Evolutionary conservation across 129 eudicot species (phyloP).

Genomic region (Flaveria trinervia): DNA sequence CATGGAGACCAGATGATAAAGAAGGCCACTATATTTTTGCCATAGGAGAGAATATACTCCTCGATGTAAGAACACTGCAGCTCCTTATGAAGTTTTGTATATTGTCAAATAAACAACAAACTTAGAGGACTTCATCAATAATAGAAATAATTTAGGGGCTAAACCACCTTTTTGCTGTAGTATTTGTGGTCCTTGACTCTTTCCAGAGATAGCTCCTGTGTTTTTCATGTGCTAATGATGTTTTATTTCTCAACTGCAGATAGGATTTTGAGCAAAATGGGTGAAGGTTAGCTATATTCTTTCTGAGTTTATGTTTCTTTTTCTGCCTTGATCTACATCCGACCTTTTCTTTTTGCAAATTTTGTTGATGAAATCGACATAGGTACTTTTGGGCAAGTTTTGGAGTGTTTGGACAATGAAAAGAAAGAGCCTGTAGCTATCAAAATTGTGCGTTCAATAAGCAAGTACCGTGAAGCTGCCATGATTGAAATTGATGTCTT

Average conservation of each 20-base stretch:
- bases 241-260: constrained; percentile 50
- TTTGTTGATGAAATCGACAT: constrained; percentile 20
- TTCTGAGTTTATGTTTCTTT: not conserved
- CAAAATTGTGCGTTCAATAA: constrained; percentile 80
- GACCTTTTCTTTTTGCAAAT: not conserved
- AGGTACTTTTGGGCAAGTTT: constrained; percentile 87
- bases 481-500: constrained; percentile 84
- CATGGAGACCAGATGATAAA: constrained; percentile 86
- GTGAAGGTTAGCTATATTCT: constrained; percentile 69
- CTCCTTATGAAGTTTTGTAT: not conserved
- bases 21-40: constrained; percentile 79
- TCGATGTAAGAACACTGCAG: constrained; percentile 56
- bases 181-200: not conserved
- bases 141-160: not conserved
- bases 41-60: constrained; percentile 76
- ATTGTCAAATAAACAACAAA: not conserved
- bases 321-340: not conserved
- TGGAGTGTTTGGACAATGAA: constrained; percentile 84
- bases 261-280: constrained; percentile 84
- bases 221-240: not conserved
- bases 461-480: constrained; percentile 86
- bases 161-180: not conserved
- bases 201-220: not conserved
- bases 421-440: constrained; percentile 81
- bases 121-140: not conserved